Evolutionary conservation across 2,329 filamentous ascomycete genomes (phyloP).

Genomic region (Sporothrix luriei): DNA sequence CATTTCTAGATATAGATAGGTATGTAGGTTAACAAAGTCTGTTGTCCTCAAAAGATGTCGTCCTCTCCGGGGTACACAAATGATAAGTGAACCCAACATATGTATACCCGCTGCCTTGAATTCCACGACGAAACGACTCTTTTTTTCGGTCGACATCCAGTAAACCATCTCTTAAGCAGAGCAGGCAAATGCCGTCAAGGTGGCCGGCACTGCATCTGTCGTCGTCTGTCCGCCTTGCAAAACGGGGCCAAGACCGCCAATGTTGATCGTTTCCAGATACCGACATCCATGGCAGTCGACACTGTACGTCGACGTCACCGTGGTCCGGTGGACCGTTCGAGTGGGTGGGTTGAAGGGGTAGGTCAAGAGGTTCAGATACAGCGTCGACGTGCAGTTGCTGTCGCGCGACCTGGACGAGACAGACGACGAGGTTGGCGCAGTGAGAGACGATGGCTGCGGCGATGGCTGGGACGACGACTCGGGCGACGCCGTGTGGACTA

Average conservation of each 20-base stretch:
- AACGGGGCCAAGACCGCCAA: conserved; percentile 10
- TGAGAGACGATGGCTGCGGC: background rate
- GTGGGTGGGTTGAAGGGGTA: background rate
- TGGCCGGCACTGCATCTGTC: background rate
- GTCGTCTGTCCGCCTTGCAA: background rate
- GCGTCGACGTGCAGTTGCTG: conserved; percentile 2
- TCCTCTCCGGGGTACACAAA: no score
- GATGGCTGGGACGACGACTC: background rate
- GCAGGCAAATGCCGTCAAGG: background rate
- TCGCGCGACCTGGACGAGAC: background rate
- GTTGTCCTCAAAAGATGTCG: background rate
- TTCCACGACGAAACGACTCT: background rate
- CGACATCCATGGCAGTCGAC: background rate
- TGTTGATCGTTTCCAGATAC: background rate
- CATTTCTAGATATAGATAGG: conserved; percentile 17
- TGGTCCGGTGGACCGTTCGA: conserved; percentile 4
- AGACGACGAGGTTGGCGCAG: background rate
- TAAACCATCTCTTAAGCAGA: background rate
- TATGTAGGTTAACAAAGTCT: background rate
- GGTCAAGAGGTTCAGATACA: background rate
- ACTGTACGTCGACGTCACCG: background rate
- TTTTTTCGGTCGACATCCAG: background rate
- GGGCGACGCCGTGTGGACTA: background rate
- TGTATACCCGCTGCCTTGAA: background rate
- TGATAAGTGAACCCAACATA: background rate